Evolutionary conservation across 768 basidiomycete species (phyloP).

Genomic region (Collybiopsis luxurians): DNA sequence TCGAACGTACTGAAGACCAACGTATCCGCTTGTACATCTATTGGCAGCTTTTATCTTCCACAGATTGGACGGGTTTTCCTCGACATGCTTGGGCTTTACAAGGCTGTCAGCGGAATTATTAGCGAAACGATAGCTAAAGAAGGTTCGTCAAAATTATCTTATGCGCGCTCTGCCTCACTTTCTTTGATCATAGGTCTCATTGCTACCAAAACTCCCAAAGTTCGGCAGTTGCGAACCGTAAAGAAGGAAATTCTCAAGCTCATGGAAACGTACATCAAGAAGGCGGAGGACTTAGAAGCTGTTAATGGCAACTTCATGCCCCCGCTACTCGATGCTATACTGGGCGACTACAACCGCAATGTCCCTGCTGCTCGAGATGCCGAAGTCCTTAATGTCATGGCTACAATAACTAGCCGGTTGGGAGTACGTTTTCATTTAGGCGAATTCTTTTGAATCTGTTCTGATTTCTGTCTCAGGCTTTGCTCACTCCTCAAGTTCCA

Average conservation of each 20-base stretch:
- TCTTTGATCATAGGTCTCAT: slow-evolving; percentile 57
- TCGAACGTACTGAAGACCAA: slow-evolving; percentile 98
- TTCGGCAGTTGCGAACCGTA: slow-evolving; percentile 90
- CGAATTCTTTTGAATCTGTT: slow-evolving; percentile 10
- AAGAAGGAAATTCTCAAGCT: slow-evolving; percentile 98
- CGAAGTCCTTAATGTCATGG: slow-evolving; percentile 96
- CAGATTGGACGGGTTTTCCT: slow-evolving; percentile 94
- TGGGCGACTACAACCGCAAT: slow-evolving; percentile 96
- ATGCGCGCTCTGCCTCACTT: no score
- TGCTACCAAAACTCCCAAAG: slow-evolving; percentile 96
- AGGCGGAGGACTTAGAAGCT: slow-evolving; percentile 93
- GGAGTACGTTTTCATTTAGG: slow-evolving; percentile 56
- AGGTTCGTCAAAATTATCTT: slow-evolving; percentile 41
- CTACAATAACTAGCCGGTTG: slow-evolving; percentile 85
- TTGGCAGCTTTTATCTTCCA: slow-evolving; percentile 96
- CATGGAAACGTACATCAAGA: slow-evolving; percentile 97
- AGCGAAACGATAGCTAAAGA: slow-evolving; percentile 88
- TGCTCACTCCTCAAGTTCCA: slow-evolving; percentile 91
- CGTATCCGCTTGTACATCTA: slow-evolving; percentile 94
- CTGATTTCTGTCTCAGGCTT: slow-evolving; percentile 43
- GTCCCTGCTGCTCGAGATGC: slow-evolving; percentile 93
- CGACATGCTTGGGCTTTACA: slow-evolving; percentile 98
- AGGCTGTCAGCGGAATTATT: slow-evolving; percentile 95
- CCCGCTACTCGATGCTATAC: slow-evolving; percentile 90
- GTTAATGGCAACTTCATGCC: slow-evolving; percentile 94